A percentile compares a stretch with the other conserved stretches of the same genome.
Evolutionary conservation across 2,329 filamentous ascomycete genomes (phyloP).

Genomic region (Acrocalymma vagum): DNA sequence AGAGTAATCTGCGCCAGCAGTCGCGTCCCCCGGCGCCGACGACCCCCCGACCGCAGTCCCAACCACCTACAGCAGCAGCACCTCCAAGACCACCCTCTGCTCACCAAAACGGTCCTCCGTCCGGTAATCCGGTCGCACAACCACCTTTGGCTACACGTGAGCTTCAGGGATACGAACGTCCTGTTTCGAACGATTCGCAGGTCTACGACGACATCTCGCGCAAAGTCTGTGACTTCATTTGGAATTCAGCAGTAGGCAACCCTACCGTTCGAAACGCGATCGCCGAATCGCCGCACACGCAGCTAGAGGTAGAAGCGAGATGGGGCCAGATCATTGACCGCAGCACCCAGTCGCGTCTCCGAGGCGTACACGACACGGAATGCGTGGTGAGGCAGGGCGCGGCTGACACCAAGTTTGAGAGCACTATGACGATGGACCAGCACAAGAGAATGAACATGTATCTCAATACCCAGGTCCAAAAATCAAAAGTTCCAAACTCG

Average conservation of each 20-base stretch:
- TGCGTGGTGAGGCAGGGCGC: slow-evolving; percentile 34
- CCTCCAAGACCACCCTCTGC: slow-evolving; percentile 12
- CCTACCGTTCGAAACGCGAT: slow-evolving; percentile 64
- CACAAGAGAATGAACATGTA: slow-evolving; percentile 86
- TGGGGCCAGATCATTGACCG: slow-evolving; percentile 80
- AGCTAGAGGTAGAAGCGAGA: slow-evolving; percentile 95
- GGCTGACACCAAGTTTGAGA: slow-evolving; percentile 69
- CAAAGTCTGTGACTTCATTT: slow-evolving; percentile 82
- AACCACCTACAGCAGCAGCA: slow-evolving; percentile 15
- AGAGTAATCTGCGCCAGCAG: slow-evolving; percentile 32
- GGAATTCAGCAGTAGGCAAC: slow-evolving; percentile 72
- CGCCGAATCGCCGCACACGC: slow-evolving; percentile 67
- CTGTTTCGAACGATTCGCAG: slow-evolving; percentile 74
- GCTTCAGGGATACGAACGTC: slow-evolving; percentile 56
- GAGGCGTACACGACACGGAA: slow-evolving; percentile 72
- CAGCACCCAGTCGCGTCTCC: slow-evolving; percentile 72
- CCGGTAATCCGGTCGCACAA: slow-evolving; percentile 13
- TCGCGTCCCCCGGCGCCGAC: slow-evolving; percentile 27
- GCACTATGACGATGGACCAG: slow-evolving; percentile 92
- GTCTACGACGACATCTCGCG: slow-evolving; percentile 76
- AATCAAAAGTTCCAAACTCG: slow-evolving; percentile 53
- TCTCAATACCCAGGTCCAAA: slow-evolving; percentile 74
- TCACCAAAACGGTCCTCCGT: slow-evolving; percentile 26
- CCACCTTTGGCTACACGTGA: slow-evolving; percentile 19
- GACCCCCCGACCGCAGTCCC: slow-evolving; percentile 23